These are phyloP conservation scores for Hypoxylon sp. DNA, from an alignment of 2,329 filamentous ascomycete species.

Conservation along the genomic window DNA sequence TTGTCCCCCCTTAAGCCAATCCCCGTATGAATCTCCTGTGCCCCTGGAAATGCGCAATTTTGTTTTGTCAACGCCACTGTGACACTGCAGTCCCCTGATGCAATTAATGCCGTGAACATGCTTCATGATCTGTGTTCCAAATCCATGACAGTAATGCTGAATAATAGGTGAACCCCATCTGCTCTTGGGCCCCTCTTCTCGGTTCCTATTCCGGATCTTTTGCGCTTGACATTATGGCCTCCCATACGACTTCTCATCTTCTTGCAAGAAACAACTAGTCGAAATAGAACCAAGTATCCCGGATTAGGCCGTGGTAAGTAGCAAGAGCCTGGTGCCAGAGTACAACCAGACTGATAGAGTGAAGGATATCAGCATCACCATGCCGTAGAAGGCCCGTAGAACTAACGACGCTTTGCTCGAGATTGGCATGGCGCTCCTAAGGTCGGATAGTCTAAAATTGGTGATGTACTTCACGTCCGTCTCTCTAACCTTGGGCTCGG, in stretches of 20 bases:
- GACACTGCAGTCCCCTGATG: not conserved
- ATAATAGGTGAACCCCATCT: not conserved
- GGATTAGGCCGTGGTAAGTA: conserved; percentile 22
- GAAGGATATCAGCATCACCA: conserved; percentile 40
- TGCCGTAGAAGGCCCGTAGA: conserved; percentile 38
- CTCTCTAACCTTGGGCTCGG: conserved; percentile 71
- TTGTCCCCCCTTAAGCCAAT: conserved; percentile 58
- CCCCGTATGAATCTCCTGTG: conserved; percentile 15
- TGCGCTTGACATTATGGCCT: not conserved
- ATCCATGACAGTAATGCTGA: conserved; percentile 8
- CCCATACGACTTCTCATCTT: not conserved
- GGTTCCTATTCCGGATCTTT: not conserved
- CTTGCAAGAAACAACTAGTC: not conserved
- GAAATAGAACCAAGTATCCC: not conserved
- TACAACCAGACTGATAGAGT: conserved; percentile 42
- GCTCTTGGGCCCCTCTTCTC: not conserved
- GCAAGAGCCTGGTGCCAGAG: conserved; percentile 29
- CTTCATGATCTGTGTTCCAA: conserved; percentile 5
- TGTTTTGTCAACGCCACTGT: conserved; percentile 11
- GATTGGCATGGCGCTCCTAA: conserved; percentile 42
- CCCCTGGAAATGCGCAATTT: conserved; percentile 27
- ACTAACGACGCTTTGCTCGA: not conserved
- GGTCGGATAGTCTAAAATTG: conserved; percentile 61
- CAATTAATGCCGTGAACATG: conserved; percentile 14
- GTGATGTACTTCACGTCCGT: conserved; percentile 72